Evolutionary conservation across 192 early-diverging fungal genomes (phyloP).

Genomic region (Coemansia sp.): DNA sequence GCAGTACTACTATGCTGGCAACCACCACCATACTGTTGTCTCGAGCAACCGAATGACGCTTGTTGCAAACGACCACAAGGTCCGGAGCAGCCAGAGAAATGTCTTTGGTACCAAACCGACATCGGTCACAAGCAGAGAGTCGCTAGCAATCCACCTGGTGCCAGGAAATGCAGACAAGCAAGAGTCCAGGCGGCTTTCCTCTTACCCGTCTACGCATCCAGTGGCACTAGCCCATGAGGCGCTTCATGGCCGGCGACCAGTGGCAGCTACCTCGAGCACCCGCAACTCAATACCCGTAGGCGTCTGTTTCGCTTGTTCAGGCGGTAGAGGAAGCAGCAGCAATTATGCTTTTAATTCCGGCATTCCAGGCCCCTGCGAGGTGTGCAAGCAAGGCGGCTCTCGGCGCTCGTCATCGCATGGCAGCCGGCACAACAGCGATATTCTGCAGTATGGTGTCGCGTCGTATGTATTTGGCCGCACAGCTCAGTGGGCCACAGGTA

Average conservation of each 20-base stretch:
- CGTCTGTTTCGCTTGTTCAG: not conserved
- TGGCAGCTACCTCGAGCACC: slow-evolving; percentile 5
- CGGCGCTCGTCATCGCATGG: not conserved
- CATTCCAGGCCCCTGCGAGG: not conserved
- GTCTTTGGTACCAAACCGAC: slow-evolving; percentile 15
- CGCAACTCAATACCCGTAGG: not conserved
- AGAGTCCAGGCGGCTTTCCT: slow-evolving; percentile 4
- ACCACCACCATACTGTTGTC: not conserved
- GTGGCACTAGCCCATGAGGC: slow-evolving; percentile 38
- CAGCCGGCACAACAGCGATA: slow-evolving; percentile 10
- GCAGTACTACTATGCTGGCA: slow-evolving; percentile 10
- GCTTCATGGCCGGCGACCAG: slow-evolving; percentile 29
- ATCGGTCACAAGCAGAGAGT: slow-evolving; percentile 21
- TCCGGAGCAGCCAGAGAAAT: not conserved
- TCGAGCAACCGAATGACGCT: not conserved
- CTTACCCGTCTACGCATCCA: slow-evolving; percentile 25
- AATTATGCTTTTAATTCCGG: not conserved
- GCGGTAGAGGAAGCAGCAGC: no score
- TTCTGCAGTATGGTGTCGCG: not conserved
- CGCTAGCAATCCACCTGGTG: not conserved
- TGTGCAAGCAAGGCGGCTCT: not conserved
- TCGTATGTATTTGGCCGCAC: no score
- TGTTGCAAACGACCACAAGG: not conserved
- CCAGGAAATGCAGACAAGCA: not conserved
- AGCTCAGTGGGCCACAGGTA: no score